phyloP scores from a whole-genome alignment of 768 basidiomycete genomes.

The Pilatotrama ljubarskyi region DNA sequence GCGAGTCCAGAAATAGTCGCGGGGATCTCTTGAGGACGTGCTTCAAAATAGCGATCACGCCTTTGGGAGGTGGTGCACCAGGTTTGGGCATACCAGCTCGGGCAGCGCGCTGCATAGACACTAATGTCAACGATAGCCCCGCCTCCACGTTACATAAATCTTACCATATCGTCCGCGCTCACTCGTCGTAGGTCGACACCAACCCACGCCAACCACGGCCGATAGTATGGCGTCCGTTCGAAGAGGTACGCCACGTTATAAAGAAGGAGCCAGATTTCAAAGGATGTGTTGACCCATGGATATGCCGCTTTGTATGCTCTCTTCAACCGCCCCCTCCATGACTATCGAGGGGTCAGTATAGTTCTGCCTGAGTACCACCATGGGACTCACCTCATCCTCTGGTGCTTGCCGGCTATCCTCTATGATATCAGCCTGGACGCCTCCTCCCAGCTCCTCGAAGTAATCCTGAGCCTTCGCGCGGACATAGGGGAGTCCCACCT shows the following conservation, averaged over 20 bases:
- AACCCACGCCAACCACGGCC: constrained; percentile 90
- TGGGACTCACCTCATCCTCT: constrained; percentile 50
- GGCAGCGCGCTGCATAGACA: constrained; percentile 29
- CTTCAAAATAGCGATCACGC: constrained; percentile 45
- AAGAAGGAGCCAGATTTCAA: constrained; percentile 79
- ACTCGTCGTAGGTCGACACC: constrained; percentile 82
- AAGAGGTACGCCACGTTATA: constrained; percentile 92
- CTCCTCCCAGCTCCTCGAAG: constrained; percentile 88
- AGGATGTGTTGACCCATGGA: constrained; percentile 76
- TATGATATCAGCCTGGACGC: constrained; percentile 63
- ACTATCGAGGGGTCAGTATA: constrained; percentile 38
- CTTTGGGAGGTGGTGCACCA: constrained; percentile 31
- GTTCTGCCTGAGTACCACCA: not conserved
- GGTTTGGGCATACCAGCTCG: constrained; percentile 23
- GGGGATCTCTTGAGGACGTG: constrained; percentile 55
- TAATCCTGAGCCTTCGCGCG: constrained; percentile 89
- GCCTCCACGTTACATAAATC: constrained; percentile 24
- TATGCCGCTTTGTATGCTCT: constrained; percentile 71
- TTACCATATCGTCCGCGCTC: constrained; percentile 75
- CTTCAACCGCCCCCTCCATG: constrained; percentile 52
- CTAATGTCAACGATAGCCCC: not conserved
- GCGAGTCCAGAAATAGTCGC: constrained; percentile 68
- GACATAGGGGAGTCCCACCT: constrained; percentile 90
- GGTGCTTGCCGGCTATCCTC: constrained; percentile 50
- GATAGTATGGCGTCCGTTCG: constrained; percentile 79